Evolutionary conservation across 2,329 filamentous ascomycete species (phyloP).

Genomic region (Neofusicoccum kwambonambiense): DNA sequence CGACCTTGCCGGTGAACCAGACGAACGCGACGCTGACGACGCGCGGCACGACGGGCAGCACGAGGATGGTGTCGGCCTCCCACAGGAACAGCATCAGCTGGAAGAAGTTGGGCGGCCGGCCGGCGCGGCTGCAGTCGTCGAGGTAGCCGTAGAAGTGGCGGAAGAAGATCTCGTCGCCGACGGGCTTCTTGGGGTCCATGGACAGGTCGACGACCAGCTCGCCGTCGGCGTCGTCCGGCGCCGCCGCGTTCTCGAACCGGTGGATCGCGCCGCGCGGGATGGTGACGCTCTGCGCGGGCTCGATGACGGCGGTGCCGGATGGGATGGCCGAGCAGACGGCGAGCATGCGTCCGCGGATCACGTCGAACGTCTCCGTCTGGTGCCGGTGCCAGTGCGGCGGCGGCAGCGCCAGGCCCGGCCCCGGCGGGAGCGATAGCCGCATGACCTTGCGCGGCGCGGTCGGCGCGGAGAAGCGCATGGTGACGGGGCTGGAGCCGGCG

Average conservation of each 20-base stretch:
- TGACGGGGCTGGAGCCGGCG: conserved; percentile 6
- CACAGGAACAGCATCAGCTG: conserved; percentile 16
- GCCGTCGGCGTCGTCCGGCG: neutral
- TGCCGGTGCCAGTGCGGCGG: conserved; percentile 9
- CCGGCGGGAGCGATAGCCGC: neutral
- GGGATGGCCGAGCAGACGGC: neutral
- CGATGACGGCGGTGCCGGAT: neutral
- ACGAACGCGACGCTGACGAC: conserved; percentile 1
- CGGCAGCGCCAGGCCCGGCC: neutral
- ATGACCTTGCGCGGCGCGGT: neutral
- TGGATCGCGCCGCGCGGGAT: conserved; percentile 12
- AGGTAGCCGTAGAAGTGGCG: conserved; percentile 17
- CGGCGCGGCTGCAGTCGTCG: conserved; percentile 2
- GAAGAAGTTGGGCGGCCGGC: conserved; percentile 1
- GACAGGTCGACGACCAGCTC: conserved; percentile 10
- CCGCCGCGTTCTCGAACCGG: conserved; percentile 14
- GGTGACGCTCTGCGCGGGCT: neutral
- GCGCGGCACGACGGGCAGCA: conserved; percentile 5
- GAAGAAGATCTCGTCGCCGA: conserved; percentile 14
- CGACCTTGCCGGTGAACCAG: conserved; percentile 1
- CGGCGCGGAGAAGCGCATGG: conserved; percentile 1
- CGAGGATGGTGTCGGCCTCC: conserved; percentile 11
- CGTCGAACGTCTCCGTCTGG: conserved; percentile 3
- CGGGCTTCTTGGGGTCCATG: conserved; percentile 12
- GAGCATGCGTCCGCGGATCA: conserved; percentile 3